Evolutionary conservation across 306 rosid genomes (phyloP).

Genomic region (Lotus japonicus): DNA sequence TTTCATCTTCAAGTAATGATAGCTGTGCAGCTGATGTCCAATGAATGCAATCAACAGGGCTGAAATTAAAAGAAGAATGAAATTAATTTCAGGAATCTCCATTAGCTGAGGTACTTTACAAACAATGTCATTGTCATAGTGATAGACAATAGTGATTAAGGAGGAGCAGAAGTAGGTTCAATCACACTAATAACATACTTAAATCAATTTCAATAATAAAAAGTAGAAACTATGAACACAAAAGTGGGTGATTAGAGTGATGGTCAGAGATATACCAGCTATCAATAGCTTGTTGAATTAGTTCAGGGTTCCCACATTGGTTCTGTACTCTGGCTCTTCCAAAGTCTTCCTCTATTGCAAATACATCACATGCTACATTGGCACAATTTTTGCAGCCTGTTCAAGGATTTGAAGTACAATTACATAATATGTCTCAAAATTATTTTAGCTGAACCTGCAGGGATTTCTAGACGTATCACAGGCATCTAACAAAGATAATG

Average conservation of each 20-base stretch:
- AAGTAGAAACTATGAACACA: not conserved
- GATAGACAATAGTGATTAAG: not conserved
- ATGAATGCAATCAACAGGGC: conserved; percentile 99
- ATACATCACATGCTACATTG: conserved; percentile 66
- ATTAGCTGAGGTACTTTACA: conserved; percentile 2
- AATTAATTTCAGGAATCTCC: not conserved
- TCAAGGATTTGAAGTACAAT: not conserved
- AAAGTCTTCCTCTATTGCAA: conserved; percentile 79
- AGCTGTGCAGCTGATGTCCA: conserved; percentile 98
- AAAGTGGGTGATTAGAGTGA: not conserved
- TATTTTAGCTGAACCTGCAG: conserved; percentile 1
- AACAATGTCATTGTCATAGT: not conserved
- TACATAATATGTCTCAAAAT: not conserved
- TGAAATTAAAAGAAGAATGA: conserved; percentile 30
- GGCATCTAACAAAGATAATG: conserved; percentile 7
- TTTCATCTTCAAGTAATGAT: conserved; percentile 92
- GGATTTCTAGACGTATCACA: not conserved
- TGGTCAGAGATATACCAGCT: conserved; percentile 54
- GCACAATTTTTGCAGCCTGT: conserved; percentile 97
- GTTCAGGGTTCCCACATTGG: conserved; percentile 53
- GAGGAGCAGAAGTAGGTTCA: not conserved
- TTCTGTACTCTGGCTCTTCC: conserved; percentile 84
- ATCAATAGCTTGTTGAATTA: conserved; percentile 77
- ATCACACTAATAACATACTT: not conserved
- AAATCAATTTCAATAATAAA: not conserved